These are phyloP conservation scores for Prillingera fragicola DNA, from an alignment of 1,284 basidiomycete species.

Conservation along the genomic window DNA sequence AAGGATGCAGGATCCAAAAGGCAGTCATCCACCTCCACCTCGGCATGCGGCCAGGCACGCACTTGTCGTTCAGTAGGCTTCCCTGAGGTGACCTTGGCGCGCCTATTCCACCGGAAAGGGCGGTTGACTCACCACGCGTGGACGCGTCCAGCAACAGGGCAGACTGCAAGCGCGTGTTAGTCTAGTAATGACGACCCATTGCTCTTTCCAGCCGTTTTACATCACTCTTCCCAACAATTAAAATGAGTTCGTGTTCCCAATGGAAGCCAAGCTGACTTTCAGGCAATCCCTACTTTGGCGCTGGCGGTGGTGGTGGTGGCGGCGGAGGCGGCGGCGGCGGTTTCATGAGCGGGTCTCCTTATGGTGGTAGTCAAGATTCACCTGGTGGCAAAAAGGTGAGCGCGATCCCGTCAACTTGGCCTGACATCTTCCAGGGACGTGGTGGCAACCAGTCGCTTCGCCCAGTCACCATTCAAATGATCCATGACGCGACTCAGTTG, in stretches of 20 bases:
- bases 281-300: slow-evolving; percentile 43
- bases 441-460: slow-evolving; percentile 60
- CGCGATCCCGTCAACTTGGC: neutral
- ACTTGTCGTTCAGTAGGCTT: neutral
- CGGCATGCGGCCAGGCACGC: neutral
- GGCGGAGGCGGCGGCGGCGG: slow-evolving; percentile 31
- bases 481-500: slow-evolving; percentile 68
- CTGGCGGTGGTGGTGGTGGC: slow-evolving; percentile 18
- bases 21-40: neutral
- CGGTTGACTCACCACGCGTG: neutral
- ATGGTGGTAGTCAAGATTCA: slow-evolving; percentile 36
- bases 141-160: neutral
- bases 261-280: slow-evolving; percentile 6
- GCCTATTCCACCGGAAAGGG: neutral
- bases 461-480: slow-evolving; percentile 78
- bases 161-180: neutral
- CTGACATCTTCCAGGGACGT: slow-evolving; percentile 30
- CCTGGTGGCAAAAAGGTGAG: slow-evolving; percentile 34
- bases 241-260: slow-evolving; percentile 7
- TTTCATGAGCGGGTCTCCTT: slow-evolving; percentile 35
- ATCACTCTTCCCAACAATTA: neutral
- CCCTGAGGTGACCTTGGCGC: neutral
- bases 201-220: neutral
- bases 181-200: slow-evolving; percentile 1
- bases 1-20: too few relatives aligned